phyloP scores from a whole-genome alignment of 345 rosid genomes.

The Barbarea vulgaris region DNA sequence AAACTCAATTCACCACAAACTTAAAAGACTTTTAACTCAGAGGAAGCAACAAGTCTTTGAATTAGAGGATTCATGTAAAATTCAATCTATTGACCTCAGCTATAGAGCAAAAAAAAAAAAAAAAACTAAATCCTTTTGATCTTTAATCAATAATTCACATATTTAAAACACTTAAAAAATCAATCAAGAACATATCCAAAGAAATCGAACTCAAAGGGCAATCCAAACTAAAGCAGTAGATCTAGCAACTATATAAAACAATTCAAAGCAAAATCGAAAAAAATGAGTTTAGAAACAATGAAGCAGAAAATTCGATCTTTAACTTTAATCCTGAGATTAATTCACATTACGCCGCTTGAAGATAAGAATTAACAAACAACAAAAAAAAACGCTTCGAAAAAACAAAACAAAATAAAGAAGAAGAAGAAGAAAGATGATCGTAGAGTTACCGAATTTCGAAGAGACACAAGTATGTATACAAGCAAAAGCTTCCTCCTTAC shows the following conservation, averaged over 20 bases:
- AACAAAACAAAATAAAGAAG: background rate
- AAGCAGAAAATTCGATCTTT: conserved; percentile 29
- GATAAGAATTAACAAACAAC: conserved; percentile 19
- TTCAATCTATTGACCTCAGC: conserved; percentile 56
- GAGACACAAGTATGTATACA: conserved; percentile 32
- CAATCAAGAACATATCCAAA: conserved; percentile 1
- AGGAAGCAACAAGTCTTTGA: conserved; percentile 59
- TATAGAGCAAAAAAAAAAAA: conserved; percentile 38
- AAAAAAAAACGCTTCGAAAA: background rate
- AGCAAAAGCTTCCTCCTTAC: conserved; percentile 42
- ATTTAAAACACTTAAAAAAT: conserved; percentile 41
- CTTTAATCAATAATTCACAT: conserved; percentile 50
- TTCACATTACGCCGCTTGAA: conserved; percentile 37
- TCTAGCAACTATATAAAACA: conserved; percentile 38
- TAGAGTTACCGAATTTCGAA: conserved; percentile 39
- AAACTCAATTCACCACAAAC: no score
- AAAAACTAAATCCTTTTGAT: conserved; percentile 6
- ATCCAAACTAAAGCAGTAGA: conserved; percentile 29
- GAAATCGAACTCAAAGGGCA: conserved; percentile 27
- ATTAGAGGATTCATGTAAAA: conserved; percentile 55
- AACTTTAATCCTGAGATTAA: conserved; percentile 9
- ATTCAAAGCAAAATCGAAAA: conserved; percentile 28
- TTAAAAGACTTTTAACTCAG: background rate
- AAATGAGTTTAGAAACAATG: conserved; percentile 25
- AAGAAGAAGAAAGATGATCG: conserved; percentile 27